phyloP scores from a whole-genome alignment of 768 basidiomycete species.

The Daedaleopsis nitida region DNA sequence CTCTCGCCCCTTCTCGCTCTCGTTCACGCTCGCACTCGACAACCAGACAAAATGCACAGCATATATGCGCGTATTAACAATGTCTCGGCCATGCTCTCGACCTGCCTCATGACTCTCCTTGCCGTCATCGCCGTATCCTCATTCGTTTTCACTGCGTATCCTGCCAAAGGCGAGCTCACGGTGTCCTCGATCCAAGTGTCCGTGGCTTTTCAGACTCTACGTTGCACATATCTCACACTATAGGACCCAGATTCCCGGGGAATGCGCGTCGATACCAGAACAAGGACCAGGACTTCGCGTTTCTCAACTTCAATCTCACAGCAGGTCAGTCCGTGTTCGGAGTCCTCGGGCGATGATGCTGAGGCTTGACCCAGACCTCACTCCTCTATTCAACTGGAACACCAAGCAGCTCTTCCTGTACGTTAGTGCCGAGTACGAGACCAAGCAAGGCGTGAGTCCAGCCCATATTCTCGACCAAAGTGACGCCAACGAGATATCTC shows the following conservation, averaged over 20 bases:
- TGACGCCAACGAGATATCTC: slow-evolving; percentile 3
- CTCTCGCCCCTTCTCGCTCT: not conserved
- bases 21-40: not conserved
- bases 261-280: slow-evolving; percentile 49
- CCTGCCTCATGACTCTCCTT: slow-evolving; percentile 73
- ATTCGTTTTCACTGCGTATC: slow-evolving; percentile 58
- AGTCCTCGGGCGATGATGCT: slow-evolving; percentile 1
- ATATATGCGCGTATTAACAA: slow-evolving; percentile 73
- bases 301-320: slow-evolving; percentile 78
- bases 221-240: not conserved
- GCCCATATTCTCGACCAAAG: slow-evolving; percentile 1
- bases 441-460: slow-evolving; percentile 64
- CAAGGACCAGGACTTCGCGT: slow-evolving; percentile 73
- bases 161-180: slow-evolving; percentile 53
- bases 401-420: slow-evolving; percentile 94
- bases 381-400: slow-evolving; percentile 90
- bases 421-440: slow-evolving; percentile 82
- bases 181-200: slow-evolving; percentile 79
- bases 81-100: slow-evolving; percentile 69
- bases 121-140: slow-evolving; percentile 75
- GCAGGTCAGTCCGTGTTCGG: slow-evolving; percentile 56
- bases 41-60: slow-evolving; percentile 59
- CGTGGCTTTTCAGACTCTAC: slow-evolving; percentile 32
- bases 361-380: slow-evolving; percentile 55
- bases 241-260: slow-evolving; percentile 25